A percentile compares a stretch with the other conserved stretches of the same genome.
Conservation (phyloP, 2,329 filamentous ascomycete species). For the Aureobasidium zeae region DNA sequence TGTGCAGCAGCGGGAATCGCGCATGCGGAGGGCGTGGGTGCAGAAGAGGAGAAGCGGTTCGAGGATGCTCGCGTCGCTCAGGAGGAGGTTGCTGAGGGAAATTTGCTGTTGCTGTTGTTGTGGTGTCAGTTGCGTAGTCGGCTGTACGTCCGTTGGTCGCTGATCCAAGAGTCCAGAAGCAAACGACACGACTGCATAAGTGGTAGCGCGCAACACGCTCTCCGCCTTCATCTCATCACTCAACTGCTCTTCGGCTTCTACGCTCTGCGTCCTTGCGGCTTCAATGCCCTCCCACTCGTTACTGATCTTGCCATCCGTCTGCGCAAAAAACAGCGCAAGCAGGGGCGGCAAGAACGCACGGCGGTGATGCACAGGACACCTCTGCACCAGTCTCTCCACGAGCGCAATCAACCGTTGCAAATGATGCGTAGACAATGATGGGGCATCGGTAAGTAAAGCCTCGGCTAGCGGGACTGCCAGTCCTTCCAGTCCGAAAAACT, state of each 20-base stretch:
- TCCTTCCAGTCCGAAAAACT: conserved; percentile 85
- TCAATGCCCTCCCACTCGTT: conserved; percentile 74
- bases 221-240: conserved; percentile 98
- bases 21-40: conserved; percentile 80
- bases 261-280: conserved; percentile 47
- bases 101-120: conserved; percentile 18
- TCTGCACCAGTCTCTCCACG: conserved; percentile 78
- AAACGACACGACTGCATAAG: conserved; percentile 85
- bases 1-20: conserved; percentile 78
- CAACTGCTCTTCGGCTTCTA: conserved; percentile 63
- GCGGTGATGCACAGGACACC: conserved; percentile 73
- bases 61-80: conserved; percentile 67
- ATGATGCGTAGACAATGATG: conserved; percentile 81
- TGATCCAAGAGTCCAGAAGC: conserved; percentile 76
- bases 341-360: conserved; percentile 77
- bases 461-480: conserved; percentile 74
- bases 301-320: conserved; percentile 79
- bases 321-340: conserved; percentile 69
- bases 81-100: conserved; percentile 64
- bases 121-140: not conserved
- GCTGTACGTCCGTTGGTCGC: not conserved
- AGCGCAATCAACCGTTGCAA: conserved; percentile 88
- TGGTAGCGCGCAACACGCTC: conserved; percentile 86
- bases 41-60: conserved; percentile 87
- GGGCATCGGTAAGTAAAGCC: conserved; percentile 73